Percentiles rank a stretch among this genome's conserved stretches.
phyloP scores from a whole-genome alignment of 2,329 filamentous ascomycete species.

The Cladosporium sphaerospermum region DNA sequence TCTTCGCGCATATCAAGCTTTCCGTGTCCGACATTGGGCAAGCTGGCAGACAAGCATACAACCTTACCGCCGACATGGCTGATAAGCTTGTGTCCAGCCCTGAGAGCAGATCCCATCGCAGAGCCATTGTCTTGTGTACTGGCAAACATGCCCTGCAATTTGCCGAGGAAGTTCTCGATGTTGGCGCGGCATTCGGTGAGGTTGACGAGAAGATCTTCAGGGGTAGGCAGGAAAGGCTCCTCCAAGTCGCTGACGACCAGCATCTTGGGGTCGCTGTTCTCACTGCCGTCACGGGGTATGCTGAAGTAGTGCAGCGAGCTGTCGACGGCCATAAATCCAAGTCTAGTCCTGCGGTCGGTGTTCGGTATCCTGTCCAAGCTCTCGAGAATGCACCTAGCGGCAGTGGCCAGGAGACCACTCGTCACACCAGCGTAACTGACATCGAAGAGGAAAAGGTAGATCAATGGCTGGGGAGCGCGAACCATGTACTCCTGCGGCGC shows the following conservation, averaged over 20 bases:
- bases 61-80: slow-evolving; percentile 92
- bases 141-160: slow-evolving; percentile 94
- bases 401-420: slow-evolving; percentile 84
- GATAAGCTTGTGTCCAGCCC: slow-evolving; percentile 92
- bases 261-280: slow-evolving; percentile 81
- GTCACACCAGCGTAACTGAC: slow-evolving; percentile 88
- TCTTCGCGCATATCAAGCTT: slow-evolving; percentile 92
- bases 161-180: slow-evolving; percentile 83
- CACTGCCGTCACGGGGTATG: slow-evolving; percentile 80
- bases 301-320: slow-evolving; percentile 94
- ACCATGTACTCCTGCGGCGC: slow-evolving; percentile 99
- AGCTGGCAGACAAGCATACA: slow-evolving; percentile 78
- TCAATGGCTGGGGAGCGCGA: slow-evolving; percentile 85
- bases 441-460: slow-evolving; percentile 93
- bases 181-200: slow-evolving; percentile 82
- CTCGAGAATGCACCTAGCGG: slow-evolving; percentile 87
- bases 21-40: slow-evolving; percentile 84
- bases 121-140: slow-evolving; percentile 83
- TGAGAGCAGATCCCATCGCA: slow-evolving; percentile 90
- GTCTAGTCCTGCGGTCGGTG: slow-evolving; percentile 80
- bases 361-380: slow-evolving; percentile 98
- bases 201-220: slow-evolving; percentile 83
- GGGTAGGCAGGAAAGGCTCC: slow-evolving; percentile 92
- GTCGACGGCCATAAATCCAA: slow-evolving; percentile 94
- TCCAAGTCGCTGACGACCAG: slow-evolving; percentile 92